phyloP scores from a whole-genome alignment of 2,329 filamentous ascomycete genomes.

The Endocalyx cinctus region DNA sequence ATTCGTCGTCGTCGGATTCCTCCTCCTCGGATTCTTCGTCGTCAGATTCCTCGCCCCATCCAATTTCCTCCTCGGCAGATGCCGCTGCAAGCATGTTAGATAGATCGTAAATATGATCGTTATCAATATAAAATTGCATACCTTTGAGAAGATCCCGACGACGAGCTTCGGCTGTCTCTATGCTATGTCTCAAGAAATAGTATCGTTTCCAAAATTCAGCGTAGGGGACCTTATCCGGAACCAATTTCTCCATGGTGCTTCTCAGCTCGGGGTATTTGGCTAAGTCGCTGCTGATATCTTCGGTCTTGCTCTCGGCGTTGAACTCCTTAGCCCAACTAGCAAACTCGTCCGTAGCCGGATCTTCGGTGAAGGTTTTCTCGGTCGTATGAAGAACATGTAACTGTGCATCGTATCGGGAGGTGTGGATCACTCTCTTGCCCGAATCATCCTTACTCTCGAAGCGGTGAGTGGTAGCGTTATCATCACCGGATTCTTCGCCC shows the following conservation, averaged over 20 bases:
- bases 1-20: slow-evolving; percentile 31
- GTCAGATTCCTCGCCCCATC: slow-evolving; percentile 46
- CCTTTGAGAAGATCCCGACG: slow-evolving; percentile 87
- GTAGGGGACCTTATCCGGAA: slow-evolving; percentile 91
- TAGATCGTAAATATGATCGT: slow-evolving; percentile 3
- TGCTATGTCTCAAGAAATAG: slow-evolving; percentile 87
- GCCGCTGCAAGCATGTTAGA: slow-evolving; percentile 48
- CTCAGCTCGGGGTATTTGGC: slow-evolving; percentile 83
- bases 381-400: slow-evolving; percentile 91
- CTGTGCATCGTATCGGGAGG: slow-evolving; percentile 90
- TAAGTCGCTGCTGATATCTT: slow-evolving; percentile 74
- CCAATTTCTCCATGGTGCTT: slow-evolving; percentile 87
- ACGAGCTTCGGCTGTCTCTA: slow-evolving; percentile 88
- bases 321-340: slow-evolving; percentile 69
- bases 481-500: slow-evolving; percentile 49
- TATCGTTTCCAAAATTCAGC: slow-evolving; percentile 89
- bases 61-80: slow-evolving; percentile 65
- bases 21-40: slow-evolving; percentile 23
- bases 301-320: slow-evolving; percentile 78
- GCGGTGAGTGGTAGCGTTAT: slow-evolving; percentile 59
- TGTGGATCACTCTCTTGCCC: slow-evolving; percentile 91
- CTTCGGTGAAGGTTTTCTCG: slow-evolving; percentile 74
- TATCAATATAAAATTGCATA: slow-evolving; percentile 34
- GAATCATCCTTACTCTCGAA: slow-evolving; percentile 92
- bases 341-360: slow-evolving; percentile 74